Percentiles rank a stretch among this genome's conserved stretches.
Evolutionary conservation across 148 eudicot species (phyloP).

Genomic region (Camellia japonica): DNA sequence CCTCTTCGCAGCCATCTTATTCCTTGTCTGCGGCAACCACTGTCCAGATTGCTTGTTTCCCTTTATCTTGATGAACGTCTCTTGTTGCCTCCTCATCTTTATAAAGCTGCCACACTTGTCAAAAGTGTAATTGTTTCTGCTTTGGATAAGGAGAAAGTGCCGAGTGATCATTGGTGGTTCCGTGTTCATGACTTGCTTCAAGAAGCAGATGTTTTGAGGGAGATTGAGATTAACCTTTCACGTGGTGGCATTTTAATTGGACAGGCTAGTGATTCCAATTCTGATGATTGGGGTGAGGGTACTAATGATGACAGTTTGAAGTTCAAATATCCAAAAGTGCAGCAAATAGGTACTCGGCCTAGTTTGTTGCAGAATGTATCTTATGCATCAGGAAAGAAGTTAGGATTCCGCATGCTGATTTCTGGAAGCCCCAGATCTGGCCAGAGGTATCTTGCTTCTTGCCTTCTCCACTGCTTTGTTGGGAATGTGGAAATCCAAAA

Average conservation of each 20-base stretch:
- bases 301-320: constrained; percentile 27
- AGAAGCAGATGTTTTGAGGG: constrained; percentile 53
- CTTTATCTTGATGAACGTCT: constrained; percentile 70
- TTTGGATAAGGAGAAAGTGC: constrained; percentile 42
- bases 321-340: constrained; percentile 20
- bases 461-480: constrained; percentile 80
- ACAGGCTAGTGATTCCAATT: constrained; percentile 30
- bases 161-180: constrained; percentile 55
- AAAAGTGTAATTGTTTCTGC: constrained; percentile 53
- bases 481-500: constrained; percentile 76
- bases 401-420: constrained; percentile 70
- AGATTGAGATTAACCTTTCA: constrained; percentile 48
- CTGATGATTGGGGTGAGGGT: constrained; percentile 27
- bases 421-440: constrained; percentile 85
- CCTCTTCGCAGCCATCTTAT: constrained; percentile 69
- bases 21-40: constrained; percentile 69
- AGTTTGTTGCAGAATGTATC: constrained; percentile 40
- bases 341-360: constrained; percentile 34
- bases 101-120: constrained; percentile 49
- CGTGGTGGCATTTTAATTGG: constrained; percentile 45
- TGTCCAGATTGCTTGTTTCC: constrained; percentile 55
- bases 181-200: constrained; percentile 50
- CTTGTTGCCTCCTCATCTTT: constrained; percentile 64
- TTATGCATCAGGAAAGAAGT: constrained; percentile 39
- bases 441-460: constrained; percentile 89